Evolutionary conservation across 2,329 filamentous ascomycete species (phyloP).

Genomic region (Monosporascus sp.): DNA sequence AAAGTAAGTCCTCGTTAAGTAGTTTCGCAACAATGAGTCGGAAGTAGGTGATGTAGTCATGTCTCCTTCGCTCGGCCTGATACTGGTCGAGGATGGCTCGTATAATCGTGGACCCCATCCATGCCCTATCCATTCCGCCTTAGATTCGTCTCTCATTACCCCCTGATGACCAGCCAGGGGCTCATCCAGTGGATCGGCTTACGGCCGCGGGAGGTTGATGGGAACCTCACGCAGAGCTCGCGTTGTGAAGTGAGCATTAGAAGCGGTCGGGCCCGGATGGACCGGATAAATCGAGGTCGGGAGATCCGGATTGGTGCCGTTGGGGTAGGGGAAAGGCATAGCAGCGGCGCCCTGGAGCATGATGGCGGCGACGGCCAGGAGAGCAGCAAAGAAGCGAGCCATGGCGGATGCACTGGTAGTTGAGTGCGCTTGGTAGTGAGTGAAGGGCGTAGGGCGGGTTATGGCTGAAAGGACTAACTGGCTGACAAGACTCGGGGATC

Average conservation of each 20-base stretch:
- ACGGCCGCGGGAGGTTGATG: neutral
- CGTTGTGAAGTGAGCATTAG: too few species aligned
- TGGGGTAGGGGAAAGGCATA: slow-evolving; percentile 16
- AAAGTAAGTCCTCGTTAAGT: neutral
- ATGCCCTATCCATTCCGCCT: neutral
- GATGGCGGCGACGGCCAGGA: slow-evolving; percentile 20
- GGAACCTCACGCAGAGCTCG: neutral
- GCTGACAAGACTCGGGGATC: neutral
- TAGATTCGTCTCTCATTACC: neutral
- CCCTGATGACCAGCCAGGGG: neutral
- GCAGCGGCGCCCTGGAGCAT: slow-evolving; percentile 20
- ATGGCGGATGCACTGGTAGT: slow-evolving; percentile 11
- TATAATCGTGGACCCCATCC: neutral
- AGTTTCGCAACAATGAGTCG: neutral
- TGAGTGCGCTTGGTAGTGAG: slow-evolving; percentile 3
- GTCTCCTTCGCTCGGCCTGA: neutral
- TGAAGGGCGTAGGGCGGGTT: slow-evolving; percentile 2
- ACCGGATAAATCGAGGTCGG: slow-evolving; percentile 4
- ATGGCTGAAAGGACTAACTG: slow-evolving; percentile 5
- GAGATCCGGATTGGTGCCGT: slow-evolving; percentile 11
- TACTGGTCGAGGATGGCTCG: too few species aligned
- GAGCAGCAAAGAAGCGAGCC: slow-evolving; percentile 24
- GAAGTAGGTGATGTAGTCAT: neutral
- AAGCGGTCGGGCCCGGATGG: neutral
- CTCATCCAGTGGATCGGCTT: neutral